A percentile compares a stretch with the other conserved stretches of the same genome.
phyloP scores from a whole-genome alignment of 495 filamentous ascomycete species.

The Hypoxylon subgilvum region DNA sequence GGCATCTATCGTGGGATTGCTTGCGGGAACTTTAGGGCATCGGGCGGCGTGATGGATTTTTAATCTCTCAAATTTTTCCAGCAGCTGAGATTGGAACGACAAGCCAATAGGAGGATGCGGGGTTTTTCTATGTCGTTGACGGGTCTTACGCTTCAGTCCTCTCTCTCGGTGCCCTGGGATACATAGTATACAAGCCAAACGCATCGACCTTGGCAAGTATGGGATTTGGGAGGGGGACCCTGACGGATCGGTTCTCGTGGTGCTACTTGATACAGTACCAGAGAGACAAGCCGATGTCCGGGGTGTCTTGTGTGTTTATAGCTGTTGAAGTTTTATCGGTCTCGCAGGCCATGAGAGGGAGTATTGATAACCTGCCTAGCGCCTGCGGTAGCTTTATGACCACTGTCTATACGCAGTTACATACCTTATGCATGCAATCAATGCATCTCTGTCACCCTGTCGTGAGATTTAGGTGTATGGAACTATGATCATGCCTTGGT shows the following conservation, averaged over 20 bases:
- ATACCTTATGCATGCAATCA: not conserved
- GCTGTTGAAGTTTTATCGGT: slow-evolving; percentile 19
- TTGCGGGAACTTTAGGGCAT: slow-evolving; percentile 32
- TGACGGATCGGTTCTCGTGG: slow-evolving; percentile 1
- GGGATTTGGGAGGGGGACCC: slow-evolving; percentile 7
- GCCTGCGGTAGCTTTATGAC: slow-evolving; percentile 19
- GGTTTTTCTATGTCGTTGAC: not conserved
- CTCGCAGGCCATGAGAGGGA: slow-evolving; percentile 9
- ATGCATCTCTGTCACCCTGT: not conserved
- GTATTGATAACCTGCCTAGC: too few relatives aligned
- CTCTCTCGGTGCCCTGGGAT: slow-evolving; percentile 8
- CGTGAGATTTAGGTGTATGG: not conserved
- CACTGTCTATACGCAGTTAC: slow-evolving; percentile 22
- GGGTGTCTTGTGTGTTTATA: slow-evolving; percentile 34
- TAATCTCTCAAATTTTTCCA: slow-evolving; percentile 6
- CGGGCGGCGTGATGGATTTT: slow-evolving; percentile 30
- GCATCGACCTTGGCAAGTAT: not conserved
- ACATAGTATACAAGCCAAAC: slow-evolving; percentile 2
- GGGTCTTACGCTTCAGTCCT: slow-evolving; percentile 1
- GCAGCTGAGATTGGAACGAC: slow-evolving; percentile 32
- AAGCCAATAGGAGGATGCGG: slow-evolving; percentile 6
- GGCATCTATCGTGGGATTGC: slow-evolving; percentile 32
- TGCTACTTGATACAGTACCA: slow-evolving; percentile 14
- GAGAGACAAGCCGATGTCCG: slow-evolving; percentile 19
- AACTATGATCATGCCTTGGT: not conserved